Conservation (phyloP, 78 protist species). For the Bodo saltans region DNA sequence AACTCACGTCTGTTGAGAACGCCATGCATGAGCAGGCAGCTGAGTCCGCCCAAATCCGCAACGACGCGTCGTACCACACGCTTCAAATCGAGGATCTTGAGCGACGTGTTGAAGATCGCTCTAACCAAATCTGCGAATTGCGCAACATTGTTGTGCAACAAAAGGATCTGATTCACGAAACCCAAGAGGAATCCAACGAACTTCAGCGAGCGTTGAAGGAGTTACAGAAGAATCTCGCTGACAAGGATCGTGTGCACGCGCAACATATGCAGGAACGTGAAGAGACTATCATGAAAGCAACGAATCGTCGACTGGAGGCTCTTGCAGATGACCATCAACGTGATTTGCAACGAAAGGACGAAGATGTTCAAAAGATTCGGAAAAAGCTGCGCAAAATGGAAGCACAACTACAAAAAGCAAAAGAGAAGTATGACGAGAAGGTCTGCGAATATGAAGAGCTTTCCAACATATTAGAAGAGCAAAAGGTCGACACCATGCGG, state of each 20-base stretch:
- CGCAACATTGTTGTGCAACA: neutral
- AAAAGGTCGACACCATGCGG: neutral
- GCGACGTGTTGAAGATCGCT: neutral
- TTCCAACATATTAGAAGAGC: neutral
- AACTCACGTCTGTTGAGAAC: too few species aligned
- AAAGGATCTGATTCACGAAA: neutral
- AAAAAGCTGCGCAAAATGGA: neutral
- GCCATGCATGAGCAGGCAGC: too few species aligned
- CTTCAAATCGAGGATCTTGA: too few species aligned
- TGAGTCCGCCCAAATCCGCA: too few species aligned
- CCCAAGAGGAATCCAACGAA: neutral
- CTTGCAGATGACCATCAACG: neutral
- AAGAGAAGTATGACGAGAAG: neutral
- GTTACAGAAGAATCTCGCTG: neutral
- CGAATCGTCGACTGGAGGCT: neutral
- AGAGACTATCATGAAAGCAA: neutral
- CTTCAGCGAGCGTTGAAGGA: neutral
- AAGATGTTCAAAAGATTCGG: neutral
- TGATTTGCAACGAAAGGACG: neutral
- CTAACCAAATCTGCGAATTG: neutral
- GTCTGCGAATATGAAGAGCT: neutral
- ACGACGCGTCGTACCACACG: too few species aligned
- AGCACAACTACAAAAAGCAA: neutral
- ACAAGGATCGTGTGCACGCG: neutral
- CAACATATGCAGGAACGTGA: neutral